These are phyloP conservation scores for Saksenaea vasiformis DNA, from an alignment of 371 early-diverging fungal species.

Conservation along the genomic window DNA sequence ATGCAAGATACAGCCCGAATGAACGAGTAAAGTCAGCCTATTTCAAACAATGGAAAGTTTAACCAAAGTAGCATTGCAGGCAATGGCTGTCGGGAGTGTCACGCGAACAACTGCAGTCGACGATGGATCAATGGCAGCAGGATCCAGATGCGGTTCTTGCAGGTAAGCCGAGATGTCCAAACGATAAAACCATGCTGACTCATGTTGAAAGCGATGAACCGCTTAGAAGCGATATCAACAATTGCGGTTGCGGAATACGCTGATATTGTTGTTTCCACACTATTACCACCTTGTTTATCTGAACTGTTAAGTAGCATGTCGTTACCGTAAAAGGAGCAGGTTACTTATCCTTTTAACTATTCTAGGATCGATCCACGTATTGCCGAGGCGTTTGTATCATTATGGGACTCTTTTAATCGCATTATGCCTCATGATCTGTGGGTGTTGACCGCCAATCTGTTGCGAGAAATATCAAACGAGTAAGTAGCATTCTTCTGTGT, in stretches of 20 bases:
- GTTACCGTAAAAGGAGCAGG: not conserved
- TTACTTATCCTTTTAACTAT: not conserved
- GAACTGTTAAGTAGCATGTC: constrained; percentile 15
- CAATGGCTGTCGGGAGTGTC: not conserved
- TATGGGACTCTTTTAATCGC: constrained; percentile 44
- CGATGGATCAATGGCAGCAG: not conserved
- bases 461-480: constrained; percentile 4
- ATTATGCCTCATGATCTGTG: constrained; percentile 46
- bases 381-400: constrained; percentile 32
- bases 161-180: constrained; percentile 11
- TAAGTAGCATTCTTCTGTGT: not conserved
- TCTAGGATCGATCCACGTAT: constrained; percentile 21
- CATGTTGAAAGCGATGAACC: constrained; percentile 10
- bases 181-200: not conserved
- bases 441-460: constrained; percentile 32
- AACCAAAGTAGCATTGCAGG: not conserved
- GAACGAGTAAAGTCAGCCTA: not conserved
- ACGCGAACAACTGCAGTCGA: not conserved
- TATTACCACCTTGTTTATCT: constrained; percentile 27
- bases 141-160: not conserved
- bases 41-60: not conserved
- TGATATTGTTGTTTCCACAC: constrained; percentile 16
- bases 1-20: not conserved
- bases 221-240: constrained; percentile 16
- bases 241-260: constrained; percentile 13